Evolutionary conservation across 371 early-diverging fungal genomes (phyloP).

Genomic region (Mucor racemosus): DNA sequence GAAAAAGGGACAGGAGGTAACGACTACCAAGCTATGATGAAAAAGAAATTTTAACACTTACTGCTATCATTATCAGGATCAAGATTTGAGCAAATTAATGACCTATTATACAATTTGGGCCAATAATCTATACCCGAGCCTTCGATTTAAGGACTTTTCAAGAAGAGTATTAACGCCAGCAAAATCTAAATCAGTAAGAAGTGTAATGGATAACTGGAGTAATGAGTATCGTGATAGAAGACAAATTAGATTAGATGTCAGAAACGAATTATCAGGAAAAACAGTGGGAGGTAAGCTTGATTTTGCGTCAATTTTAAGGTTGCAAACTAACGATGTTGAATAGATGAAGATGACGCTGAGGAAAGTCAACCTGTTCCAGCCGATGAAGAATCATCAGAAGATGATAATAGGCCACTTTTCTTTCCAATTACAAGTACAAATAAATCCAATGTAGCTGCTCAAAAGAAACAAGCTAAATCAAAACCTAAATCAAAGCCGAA

Average conservation of each 20-base stretch:
- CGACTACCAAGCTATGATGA: no score
- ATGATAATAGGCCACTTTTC: slow-evolving; percentile 21
- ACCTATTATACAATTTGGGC: slow-evolving; percentile 63
- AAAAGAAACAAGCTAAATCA: neutral
- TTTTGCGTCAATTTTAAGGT: no score
- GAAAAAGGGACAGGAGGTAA: slow-evolving; percentile 37
- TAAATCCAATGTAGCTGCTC: neutral
- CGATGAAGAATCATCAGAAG: slow-evolving; percentile 19
- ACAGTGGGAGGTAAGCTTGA: slow-evolving; percentile 9
- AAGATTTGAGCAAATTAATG: slow-evolving; percentile 53
- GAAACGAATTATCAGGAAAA: slow-evolving; percentile 19
- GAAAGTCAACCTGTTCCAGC: neutral
- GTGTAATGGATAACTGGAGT: slow-evolving; percentile 29
- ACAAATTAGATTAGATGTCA: slow-evolving; percentile 8
- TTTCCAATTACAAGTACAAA: slow-evolving; percentile 4
- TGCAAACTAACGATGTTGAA: no score
- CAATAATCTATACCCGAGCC: slow-evolving; percentile 54
- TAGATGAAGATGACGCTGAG: slow-evolving; percentile 4
- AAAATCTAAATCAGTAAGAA: slow-evolving; percentile 31
- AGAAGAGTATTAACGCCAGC: slow-evolving; percentile 47
- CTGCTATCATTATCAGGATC: slow-evolving; percentile 18
- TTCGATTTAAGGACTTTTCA: slow-evolving; percentile 49
- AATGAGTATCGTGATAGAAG: slow-evolving; percentile 31
- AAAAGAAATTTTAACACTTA: neutral
- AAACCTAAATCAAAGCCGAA: neutral